Evolutionary conservation across 257 asterid species (phyloP).

Genomic region (Solanum sitiens): DNA sequence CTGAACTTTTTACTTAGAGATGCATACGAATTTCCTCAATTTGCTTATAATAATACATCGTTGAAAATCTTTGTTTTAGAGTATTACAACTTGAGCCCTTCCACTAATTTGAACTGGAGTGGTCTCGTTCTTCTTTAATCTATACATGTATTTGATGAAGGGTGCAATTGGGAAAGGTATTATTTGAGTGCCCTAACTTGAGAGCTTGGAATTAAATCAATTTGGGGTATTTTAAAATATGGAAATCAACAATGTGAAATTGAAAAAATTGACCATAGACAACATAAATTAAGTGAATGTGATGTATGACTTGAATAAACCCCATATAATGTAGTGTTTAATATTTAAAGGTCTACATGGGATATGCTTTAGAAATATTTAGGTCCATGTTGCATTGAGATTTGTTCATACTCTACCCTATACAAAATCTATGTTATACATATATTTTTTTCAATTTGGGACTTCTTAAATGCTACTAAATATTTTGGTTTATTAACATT

Average conservation of each 20-base stretch:
- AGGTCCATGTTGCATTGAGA: background rate
- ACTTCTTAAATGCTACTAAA: background rate
- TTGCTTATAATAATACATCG: background rate
- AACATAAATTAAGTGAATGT: background rate
- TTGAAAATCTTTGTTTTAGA: background rate
- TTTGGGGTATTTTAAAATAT: background rate
- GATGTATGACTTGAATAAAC: background rate
- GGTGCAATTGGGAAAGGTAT: background rate
- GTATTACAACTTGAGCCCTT: background rate
- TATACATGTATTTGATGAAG: background rate
- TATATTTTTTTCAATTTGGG: background rate
- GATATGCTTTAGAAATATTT: background rate
- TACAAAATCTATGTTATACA: background rate
- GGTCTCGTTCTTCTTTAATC: background rate
- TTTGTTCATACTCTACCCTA: background rate
- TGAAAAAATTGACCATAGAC: background rate
- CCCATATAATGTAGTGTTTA: background rate
- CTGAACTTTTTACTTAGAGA: accelerated
- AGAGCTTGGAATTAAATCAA: background rate
- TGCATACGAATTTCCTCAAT: background rate
- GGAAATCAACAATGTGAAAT: background rate
- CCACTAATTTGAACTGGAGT: background rate
- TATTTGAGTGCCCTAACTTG: background rate
- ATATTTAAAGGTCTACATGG: background rate
- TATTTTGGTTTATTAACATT: background rate